Evolutionary conservation across 176 grass and related monocot species (phyloP), one percentile per base, ranked within the genome.

Genomic region (Phoenix roebelenii): DNA sequence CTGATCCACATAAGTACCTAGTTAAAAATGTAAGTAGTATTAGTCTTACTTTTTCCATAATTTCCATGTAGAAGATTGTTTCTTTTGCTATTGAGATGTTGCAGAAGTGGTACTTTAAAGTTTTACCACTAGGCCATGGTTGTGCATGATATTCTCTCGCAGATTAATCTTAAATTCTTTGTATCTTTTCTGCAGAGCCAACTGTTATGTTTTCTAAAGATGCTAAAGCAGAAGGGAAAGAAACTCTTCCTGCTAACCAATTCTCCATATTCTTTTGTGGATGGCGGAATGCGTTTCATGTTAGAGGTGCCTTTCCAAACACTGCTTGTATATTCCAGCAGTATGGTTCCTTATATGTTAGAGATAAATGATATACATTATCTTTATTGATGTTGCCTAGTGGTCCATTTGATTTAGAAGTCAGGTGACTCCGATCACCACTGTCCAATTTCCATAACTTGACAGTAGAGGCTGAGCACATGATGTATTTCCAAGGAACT

Each of bases 211-310:
- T 87, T 92, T 70, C 79, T 98, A 68, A 78, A 80, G 77, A 83
- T 63, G 69, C 61, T 98, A 70, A 91, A 77, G 53, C 84, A 88
- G 65, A 98, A 88, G 26, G 93, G 87, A 5, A 98, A 98, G 66
- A 98, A 81, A 23, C 84, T 98, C 54, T 98, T 98, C 72, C 82
- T 98, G 72, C 73, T 98, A 20, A 98, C 93, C 14, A 98, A 98
- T 75, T 98, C 93, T 64, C 93, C 93, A 52, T 98, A 88, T 70
- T 92, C 80, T 72, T 98, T 98, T 64, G 93, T 98, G 23, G 87
- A 98, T 83, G 93, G 87, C 50, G 93, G 93, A 58, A 98, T 98
- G 93, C 71, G 65, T 59, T 98, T 79, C 64, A 85, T 98, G 76
- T 61, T 98, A 78, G 87, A 98, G 93, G 93, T 98, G 64, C 7